Conservation (phyloP, 805 yeast genomes). For the Tetrapisispora phaffii region DNA sequence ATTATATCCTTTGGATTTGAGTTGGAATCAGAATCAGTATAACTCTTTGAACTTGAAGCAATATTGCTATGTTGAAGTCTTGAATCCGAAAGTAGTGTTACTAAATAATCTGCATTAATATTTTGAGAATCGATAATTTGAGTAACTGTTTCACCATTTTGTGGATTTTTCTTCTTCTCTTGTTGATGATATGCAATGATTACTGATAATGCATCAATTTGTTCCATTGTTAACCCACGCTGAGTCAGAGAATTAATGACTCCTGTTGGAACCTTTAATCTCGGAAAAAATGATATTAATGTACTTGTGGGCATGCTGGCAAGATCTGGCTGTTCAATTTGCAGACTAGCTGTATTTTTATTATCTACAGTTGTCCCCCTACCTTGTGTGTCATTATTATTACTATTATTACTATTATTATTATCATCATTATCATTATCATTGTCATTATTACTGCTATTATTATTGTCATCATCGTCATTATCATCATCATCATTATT, state of each 20-base stretch:
- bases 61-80: not conserved
- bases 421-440: constrained; percentile 1
- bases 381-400: constrained; percentile 1
- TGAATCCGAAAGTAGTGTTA: not conserved
- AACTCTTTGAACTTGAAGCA: not conserved
- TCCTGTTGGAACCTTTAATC: constrained; percentile 62
- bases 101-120: constrained; percentile 1
- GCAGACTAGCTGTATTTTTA: constrained; percentile 2
- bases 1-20: not conserved
- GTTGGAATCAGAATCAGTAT: not conserved
- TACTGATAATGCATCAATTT: constrained; percentile 64
- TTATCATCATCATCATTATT: not conserved
- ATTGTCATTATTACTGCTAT: not conserved
- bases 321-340: constrained; percentile 25
- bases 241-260: constrained; percentile 53
- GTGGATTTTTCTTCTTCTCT: constrained; percentile 10
- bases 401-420: constrained; percentile 4
- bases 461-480: not conserved
- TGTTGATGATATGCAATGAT: constrained; percentile 61
- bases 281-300: constrained; percentile 40
- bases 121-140: not conserved
- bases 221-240: constrained; percentile 59
- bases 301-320: constrained; percentile 27
- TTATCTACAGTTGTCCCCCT: not conserved
- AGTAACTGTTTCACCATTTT: not conserved